These are phyloP conservation scores for Microsporum canis DNA, from an alignment of 2,329 filamentous ascomycete genomes.

Conservation along the genomic window DNA sequence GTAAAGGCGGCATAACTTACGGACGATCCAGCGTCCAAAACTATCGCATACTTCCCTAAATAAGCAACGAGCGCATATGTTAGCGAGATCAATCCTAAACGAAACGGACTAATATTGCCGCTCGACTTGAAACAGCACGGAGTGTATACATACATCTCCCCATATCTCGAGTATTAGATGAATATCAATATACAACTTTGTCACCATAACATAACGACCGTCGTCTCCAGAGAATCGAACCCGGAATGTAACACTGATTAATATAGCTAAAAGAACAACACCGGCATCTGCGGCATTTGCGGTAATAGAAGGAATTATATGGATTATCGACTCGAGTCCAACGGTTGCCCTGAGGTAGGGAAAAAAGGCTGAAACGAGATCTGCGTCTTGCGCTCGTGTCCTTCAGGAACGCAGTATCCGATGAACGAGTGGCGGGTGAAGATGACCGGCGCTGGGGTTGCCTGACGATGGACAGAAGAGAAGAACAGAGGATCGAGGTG, in stretches of 20 bases:
- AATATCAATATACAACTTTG: neutral
- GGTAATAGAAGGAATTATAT: neutral
- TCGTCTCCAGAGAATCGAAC: neutral
- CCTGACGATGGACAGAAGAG: neutral
- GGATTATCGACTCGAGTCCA: neutral
- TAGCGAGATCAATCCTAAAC: conserved; percentile 12
- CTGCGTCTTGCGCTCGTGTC: neutral
- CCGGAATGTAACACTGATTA: neutral
- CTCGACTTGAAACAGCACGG: neutral
- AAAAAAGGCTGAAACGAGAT: neutral
- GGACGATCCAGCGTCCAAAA: conserved; percentile 94
- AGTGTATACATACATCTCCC: conserved; percentile 28
- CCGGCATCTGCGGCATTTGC: neutral
- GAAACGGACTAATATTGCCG: neutral
- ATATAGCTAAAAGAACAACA: neutral
- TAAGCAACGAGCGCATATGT: conserved; percentile 12
- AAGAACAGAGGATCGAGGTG: neutral
- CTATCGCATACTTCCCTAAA: conserved; percentile 68
- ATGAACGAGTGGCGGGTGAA: neutral
- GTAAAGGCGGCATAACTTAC: conserved; percentile 30
- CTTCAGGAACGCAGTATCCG: neutral
- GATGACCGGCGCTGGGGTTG: neutral
- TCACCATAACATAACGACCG: neutral
- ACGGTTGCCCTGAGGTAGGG: neutral
- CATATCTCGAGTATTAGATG: conserved; percentile 23